A percentile compares a stretch with the other conserved stretches of the same genome.
These are phyloP conservation scores for Globisporangium ultimum DNA, from an alignment of 352 stramenopile species.

Conservation along the genomic window DNA sequence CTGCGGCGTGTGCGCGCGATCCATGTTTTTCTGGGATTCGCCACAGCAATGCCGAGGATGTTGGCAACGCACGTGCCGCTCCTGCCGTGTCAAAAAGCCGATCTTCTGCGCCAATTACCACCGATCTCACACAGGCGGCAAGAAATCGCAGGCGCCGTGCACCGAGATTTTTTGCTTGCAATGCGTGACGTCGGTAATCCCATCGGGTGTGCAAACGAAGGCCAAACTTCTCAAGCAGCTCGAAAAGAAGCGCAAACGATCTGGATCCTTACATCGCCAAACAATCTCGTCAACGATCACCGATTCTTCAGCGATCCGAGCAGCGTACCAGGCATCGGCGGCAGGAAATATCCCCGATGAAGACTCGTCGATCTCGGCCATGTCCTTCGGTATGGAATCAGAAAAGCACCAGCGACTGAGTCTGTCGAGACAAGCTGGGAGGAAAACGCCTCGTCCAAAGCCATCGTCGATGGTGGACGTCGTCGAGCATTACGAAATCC, in stretches of 20 bases:
- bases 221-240: slow-evolving; percentile 59
- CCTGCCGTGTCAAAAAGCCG: slow-evolving; percentile 60
- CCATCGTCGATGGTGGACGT: slow-evolving; percentile 50
- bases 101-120: slow-evolving; percentile 78
- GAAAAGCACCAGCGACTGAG: slow-evolving; percentile 67
- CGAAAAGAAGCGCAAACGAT: slow-evolving; percentile 56
- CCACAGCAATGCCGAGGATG: slow-evolving; percentile 59
- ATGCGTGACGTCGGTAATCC: slow-evolving; percentile 69
- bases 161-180: slow-evolving; percentile 75
- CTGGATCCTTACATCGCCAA: slow-evolving; percentile 23
- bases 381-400: slow-evolving; percentile 59
- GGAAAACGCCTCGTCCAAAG: slow-evolving; percentile 4
- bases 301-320: slow-evolving; percentile 21
- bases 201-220: slow-evolving; percentile 58
- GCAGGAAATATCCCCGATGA: slow-evolving; percentile 26
- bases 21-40: slow-evolving; percentile 64
- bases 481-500: slow-evolving; percentile 54
- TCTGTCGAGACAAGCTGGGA: slow-evolving; percentile 20
- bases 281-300: slow-evolving; percentile 27
- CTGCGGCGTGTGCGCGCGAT: slow-evolving; percentile 55
- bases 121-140: slow-evolving; percentile 19
- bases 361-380: slow-evolving; percentile 59
- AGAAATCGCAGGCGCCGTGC: slow-evolving; percentile 32
- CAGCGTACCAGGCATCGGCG: slow-evolving; percentile 44
- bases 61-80: slow-evolving; percentile 62